phyloP scores from a whole-genome alignment of 176 grass and related monocot species.

The Oryza longistaminata region DNA sequence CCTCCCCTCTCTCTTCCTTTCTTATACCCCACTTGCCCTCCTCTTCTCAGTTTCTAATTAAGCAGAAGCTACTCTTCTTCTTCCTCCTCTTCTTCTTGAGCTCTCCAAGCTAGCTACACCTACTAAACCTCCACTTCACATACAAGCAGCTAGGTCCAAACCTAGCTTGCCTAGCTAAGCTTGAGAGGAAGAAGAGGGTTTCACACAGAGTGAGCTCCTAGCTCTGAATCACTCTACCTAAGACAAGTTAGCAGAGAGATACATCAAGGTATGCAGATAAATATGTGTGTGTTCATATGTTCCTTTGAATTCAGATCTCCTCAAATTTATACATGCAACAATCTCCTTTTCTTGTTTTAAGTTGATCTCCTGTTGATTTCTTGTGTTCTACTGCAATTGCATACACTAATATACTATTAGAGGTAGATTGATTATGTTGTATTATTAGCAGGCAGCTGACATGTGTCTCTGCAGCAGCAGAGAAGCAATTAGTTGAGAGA shows the following conservation, averaged over 20 bases:
- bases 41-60: conserved; percentile 5
- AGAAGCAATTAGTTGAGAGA: background rate
- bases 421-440: background rate
- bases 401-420: background rate
- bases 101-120: conserved; percentile 23
- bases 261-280: conserved; percentile 40
- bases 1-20: conserved; percentile 29
- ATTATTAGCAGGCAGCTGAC: background rate
- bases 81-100: conserved; percentile 2
- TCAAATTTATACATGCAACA: background rate
- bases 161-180: background rate
- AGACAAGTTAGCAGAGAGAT: background rate
- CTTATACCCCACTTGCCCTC: conserved; percentile 49
- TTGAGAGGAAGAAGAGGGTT: background rate
- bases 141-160: background rate
- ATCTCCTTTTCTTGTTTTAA: background rate
- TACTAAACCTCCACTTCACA: background rate
- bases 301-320: conserved; percentile 36
- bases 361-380: background rate
- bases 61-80: conserved; percentile 32
- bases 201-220: conserved; percentile 6
- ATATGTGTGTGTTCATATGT: background rate
- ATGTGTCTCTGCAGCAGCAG: background rate
- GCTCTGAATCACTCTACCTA: background rate
- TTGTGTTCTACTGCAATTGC: background rate